Conservation (phyloP, 495 filamentous ascomycete species). For the Lophiotrema nucula region DNA sequence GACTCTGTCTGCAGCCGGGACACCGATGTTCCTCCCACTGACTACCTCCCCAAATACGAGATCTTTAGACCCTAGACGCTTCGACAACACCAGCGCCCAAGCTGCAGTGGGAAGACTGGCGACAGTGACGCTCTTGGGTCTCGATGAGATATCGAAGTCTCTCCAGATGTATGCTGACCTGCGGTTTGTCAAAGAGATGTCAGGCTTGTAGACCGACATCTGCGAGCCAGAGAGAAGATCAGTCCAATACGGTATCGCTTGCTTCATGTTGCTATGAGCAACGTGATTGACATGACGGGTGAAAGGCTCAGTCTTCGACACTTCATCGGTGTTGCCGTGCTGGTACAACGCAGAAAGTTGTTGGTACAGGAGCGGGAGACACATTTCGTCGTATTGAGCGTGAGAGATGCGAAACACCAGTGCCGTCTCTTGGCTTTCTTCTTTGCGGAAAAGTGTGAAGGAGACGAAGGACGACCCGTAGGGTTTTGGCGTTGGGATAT, state of each 20-base stretch:
- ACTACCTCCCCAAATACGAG: slow-evolving; percentile 63
- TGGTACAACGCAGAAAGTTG: slow-evolving; percentile 54
- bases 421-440: slow-evolving; percentile 51
- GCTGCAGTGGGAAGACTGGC: slow-evolving; percentile 59
- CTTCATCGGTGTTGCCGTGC: slow-evolving; percentile 47
- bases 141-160: slow-evolving; percentile 46
- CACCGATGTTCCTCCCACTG: slow-evolving; percentile 45
- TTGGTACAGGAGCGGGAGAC: slow-evolving; percentile 59
- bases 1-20: slow-evolving; percentile 15
- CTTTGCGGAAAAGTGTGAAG: slow-evolving; percentile 55
- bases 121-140: slow-evolving; percentile 52
- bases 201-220: slow-evolving; percentile 46
- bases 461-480: slow-evolving; percentile 65
- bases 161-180: slow-evolving; percentile 43
- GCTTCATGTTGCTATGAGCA: slow-evolving; percentile 46
- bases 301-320: slow-evolving; percentile 52
- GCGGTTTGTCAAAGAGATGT: slow-evolving; percentile 30
- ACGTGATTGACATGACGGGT: slow-evolving; percentile 59
- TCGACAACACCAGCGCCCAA: slow-evolving; percentile 61
- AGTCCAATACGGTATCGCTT: slow-evolving; percentile 57
- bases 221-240: slow-evolving; percentile 53
- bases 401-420: slow-evolving; percentile 69
- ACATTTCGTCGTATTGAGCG: slow-evolving; percentile 73
- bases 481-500: slow-evolving; percentile 52
- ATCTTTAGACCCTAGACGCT: slow-evolving; percentile 48